phyloP scores from a whole-genome alignment of 495 filamentous ascomycete species.

The Penicillium silybi region DNA sequence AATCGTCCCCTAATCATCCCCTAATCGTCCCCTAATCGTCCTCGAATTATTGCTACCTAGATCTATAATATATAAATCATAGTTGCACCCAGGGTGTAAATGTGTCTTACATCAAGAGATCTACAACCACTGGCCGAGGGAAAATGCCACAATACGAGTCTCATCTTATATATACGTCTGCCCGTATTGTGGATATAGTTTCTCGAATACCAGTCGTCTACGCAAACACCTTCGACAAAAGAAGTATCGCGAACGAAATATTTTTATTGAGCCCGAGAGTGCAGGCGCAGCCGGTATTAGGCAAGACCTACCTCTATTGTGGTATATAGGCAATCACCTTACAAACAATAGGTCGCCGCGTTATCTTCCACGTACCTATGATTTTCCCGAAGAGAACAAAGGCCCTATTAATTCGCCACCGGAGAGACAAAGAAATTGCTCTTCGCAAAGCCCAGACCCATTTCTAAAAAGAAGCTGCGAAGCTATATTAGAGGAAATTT shows the following conservation, averaged over 20 bases:
- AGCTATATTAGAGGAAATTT: too few relatives aligned
- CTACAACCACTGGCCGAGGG: slow-evolving; percentile 1
- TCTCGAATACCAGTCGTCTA: slow-evolving; percentile 10
- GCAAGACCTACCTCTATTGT: background rate
- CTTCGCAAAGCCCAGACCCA: too few relatives aligned
- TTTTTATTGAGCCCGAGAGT: slow-evolving; percentile 6
- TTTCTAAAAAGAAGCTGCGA: too few relatives aligned
- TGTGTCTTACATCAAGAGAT: background rate
- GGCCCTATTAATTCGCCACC: too few relatives aligned
- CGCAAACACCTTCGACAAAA: slow-evolving; percentile 8
- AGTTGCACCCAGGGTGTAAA: slow-evolving; percentile 1
- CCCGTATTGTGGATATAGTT: slow-evolving; percentile 6
- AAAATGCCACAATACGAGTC: slow-evolving; percentile 8
- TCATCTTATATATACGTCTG: slow-evolving; percentile 11
- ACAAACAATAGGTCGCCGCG: too few relatives aligned
- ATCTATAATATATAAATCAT: background rate
- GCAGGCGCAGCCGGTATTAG: background rate
- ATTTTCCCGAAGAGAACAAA: too few relatives aligned
- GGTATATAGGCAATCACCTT: too few relatives aligned
- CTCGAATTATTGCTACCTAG: background rate
- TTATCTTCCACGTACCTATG: too few relatives aligned
- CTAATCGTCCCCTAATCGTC: too few relatives aligned
- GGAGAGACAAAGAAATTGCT: too few relatives aligned
- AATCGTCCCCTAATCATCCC: too few relatives aligned
- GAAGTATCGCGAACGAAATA: slow-evolving; percentile 8